Conservation (phyloP, 164 flowering plant genomes). For the Kalanchoe fedtschenkoi region DNA sequence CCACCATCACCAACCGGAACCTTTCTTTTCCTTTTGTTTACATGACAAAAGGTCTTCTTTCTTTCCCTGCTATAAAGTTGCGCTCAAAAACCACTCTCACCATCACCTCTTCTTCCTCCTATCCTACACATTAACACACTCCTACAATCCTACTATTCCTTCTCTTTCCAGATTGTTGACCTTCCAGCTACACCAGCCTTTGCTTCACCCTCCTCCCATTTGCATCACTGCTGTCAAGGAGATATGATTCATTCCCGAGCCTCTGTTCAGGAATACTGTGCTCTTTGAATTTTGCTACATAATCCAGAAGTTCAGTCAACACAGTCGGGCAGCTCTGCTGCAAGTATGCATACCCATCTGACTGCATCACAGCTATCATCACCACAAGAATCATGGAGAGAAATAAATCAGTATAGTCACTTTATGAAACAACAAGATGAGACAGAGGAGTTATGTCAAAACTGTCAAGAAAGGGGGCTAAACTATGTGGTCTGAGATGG, state of each 20-base stretch:
- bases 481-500: background rate
- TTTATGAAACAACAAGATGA: background rate
- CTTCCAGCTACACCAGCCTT: slow-evolving; percentile 24
- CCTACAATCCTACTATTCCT: too few species aligned
- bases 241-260: slow-evolving; percentile 31
- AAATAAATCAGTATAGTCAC: background rate
- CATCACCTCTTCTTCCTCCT: too few species aligned
- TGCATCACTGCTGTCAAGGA: slow-evolving; percentile 60
- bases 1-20: too few species aligned
- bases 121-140: too few species aligned
- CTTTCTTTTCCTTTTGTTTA: too few species aligned
- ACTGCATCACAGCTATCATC: slow-evolving; percentile 67
- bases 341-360: slow-evolving; percentile 72
- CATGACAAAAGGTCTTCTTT: too few species aligned
- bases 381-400: slow-evolving; percentile 3
- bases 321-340: slow-evolving; percentile 64
- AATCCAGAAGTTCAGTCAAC: slow-evolving; percentile 61
- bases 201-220: slow-evolving; percentile 84
- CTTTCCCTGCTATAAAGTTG: too few species aligned
- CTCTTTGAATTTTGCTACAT: slow-evolving; percentile 54
- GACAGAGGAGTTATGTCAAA: background rate
- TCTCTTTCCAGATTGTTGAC: too few species aligned
- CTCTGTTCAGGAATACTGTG: slow-evolving; percentile 27
- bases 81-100: too few species aligned
- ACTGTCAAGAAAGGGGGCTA: background rate